Evolutionary conservation across 306 rosid species (phyloP).

Genomic region (Quillaja saponaria): DNA sequence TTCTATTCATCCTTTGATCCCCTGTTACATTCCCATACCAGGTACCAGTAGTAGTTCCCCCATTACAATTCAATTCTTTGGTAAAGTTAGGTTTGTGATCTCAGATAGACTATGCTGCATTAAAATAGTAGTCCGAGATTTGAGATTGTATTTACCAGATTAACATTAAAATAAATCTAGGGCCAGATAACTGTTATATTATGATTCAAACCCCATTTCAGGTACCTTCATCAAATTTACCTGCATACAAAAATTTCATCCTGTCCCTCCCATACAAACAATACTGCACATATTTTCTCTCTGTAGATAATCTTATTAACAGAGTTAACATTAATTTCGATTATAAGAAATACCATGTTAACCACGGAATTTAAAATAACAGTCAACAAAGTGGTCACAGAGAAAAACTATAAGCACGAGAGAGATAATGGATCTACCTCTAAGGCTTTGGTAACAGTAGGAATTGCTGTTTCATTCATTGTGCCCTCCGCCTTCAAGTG

Average conservation of each 20-base stretch:
- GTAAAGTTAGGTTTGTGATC: background rate
- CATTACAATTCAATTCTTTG: background rate
- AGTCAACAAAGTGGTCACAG: background rate
- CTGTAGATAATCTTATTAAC: background rate
- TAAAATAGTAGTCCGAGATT: background rate
- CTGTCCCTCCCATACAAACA: background rate
- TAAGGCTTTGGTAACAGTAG: constrained; percentile 56
- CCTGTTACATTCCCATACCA: background rate
- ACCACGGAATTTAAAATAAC: background rate
- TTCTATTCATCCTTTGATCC: background rate
- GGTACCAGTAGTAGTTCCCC: constrained; percentile 9
- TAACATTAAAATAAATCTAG: background rate
- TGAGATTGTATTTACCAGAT: background rate
- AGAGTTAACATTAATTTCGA: background rate
- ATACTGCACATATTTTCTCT: background rate
- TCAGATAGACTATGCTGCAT: background rate
- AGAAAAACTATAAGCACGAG: too few relatives aligned
- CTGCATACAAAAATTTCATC: background rate
- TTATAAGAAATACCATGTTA: background rate
- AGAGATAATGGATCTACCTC: constrained; percentile 49
- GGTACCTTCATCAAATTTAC: background rate
- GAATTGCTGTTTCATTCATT: constrained; percentile 62
- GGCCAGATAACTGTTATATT: background rate
- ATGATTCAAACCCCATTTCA: background rate
- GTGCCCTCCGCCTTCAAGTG: constrained; percentile 82